These are phyloP conservation scores for Lanmaoa rubissima DNA, from an alignment of 768 basidiomycete species.

Conservation along the genomic window DNA sequence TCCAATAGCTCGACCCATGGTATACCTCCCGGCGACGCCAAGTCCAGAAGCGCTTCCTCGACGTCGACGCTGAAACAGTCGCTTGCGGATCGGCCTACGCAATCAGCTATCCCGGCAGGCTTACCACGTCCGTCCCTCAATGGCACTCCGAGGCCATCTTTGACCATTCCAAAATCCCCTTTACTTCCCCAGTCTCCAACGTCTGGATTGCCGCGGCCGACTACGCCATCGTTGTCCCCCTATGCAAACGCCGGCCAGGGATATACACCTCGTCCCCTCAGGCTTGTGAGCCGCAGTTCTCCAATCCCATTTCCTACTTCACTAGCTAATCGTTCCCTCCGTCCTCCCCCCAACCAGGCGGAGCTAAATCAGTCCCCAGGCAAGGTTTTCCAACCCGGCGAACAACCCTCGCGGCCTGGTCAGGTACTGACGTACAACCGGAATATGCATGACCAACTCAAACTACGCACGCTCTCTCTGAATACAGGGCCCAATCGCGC, in stretches of 20 bases:
- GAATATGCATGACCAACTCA: constrained; percentile 36
- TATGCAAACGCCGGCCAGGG: constrained; percentile 4
- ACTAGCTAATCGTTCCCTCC: not conserved
- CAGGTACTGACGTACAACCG: constrained; percentile 33
- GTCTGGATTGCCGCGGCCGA: constrained; percentile 22
- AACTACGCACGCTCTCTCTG: constrained; percentile 18
- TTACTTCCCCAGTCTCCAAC: constrained; percentile 8
- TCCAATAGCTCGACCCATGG: constrained; percentile 20
- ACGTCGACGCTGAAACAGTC: constrained; percentile 12
- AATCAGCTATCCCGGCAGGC: constrained; percentile 5
- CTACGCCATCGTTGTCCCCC: constrained; percentile 16
- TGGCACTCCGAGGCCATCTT: constrained; percentile 22
- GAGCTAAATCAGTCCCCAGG: constrained; percentile 8
- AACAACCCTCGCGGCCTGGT: constrained; percentile 24
- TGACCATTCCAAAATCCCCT: constrained; percentile 28
- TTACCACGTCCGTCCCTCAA: constrained; percentile 20
- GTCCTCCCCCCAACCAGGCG: constrained; percentile 1
- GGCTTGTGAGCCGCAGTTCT: constrained; percentile 23
- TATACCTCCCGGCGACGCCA: constrained; percentile 4
- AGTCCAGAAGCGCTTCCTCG: constrained; percentile 12
- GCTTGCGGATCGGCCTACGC: constrained; percentile 6
- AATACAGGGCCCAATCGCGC: constrained; percentile 8
- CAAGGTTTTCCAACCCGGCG: constrained; percentile 22
- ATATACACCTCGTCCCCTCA: constrained; percentile 27
- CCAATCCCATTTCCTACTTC: constrained; percentile 7